Base-by-base conservation (phyloP, 2,329 filamentous ascomycete species). In the Coleophoma cylindrospora region DNA sequence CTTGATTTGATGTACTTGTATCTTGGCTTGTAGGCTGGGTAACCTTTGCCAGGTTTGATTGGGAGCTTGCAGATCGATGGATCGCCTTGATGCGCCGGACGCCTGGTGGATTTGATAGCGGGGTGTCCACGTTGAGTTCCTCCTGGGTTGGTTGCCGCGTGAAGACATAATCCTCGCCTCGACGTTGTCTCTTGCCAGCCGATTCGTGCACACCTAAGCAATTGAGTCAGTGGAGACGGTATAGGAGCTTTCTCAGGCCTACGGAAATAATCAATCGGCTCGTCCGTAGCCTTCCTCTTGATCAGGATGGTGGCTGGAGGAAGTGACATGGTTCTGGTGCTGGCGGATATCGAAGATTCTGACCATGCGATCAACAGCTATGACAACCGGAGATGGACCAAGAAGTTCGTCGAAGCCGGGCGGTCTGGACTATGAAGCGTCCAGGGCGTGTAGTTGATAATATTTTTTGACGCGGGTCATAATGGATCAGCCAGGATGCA, bases 211-310 rank as follows among this genome's bases (percentile, higher is more conserved):
- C 57, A 46, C 58, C 64, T 65, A 36, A 27, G 34, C 19, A 49
- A 40, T 44, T 32, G 19, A 34, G 14, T 27, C 41, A 48, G 37
- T 13, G 34, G 21, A 19, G 14, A 33, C 51, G 32, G 52, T 51
- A 13, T 36, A 13, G 11, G 40, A 43, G n/a, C 15, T 19, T 13
- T 38, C 9, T 34, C 17, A 33, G 21, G 14, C 11, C 32, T 60
- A 66, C 64, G 63, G 10, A 66, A 58, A 43, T 61, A 57, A 5
- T 66, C 63, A 22, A 66, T 60, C 14, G 64, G 64, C 14, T 65
- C 60, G 45, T 66, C 64, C 10, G 59, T 64, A 19, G 53, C 52
- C 52, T 65, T 66, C 40, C 64, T 55, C 56, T 66, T 66, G 52
- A 66, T 61, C 22, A 58, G 57, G n/a, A 66, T 54, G 8, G 55